phyloP scores from a whole-genome alignment of 352 stramenopile genomes.

The Globisporangium carolinianum region DNA sequence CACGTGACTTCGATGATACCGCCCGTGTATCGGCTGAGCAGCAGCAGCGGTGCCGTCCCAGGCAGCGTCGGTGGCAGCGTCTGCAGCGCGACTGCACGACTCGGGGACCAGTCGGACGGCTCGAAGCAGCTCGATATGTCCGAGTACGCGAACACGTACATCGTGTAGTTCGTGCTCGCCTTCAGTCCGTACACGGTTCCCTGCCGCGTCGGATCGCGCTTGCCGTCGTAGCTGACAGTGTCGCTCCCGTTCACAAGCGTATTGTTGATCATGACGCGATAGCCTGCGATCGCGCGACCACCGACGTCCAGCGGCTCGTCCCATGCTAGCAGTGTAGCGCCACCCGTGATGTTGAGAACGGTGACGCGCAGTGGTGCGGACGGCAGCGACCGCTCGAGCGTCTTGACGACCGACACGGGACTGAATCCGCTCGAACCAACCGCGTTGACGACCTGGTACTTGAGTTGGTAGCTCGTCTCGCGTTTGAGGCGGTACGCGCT shows the following conservation, averaged over 20 bases:
- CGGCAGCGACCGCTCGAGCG: slow-evolving; percentile 30
- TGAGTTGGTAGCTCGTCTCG: slow-evolving; percentile 30
- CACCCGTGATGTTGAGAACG: slow-evolving; percentile 25
- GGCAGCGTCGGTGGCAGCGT: slow-evolving; percentile 20
- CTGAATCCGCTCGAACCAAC: slow-evolving; percentile 38
- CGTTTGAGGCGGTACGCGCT: slow-evolving; percentile 31
- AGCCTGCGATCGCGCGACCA: slow-evolving; percentile 37
- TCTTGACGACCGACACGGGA: slow-evolving; percentile 15
- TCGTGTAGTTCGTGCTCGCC: slow-evolving; percentile 18
- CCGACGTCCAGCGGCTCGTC: slow-evolving; percentile 47
- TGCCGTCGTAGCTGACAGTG: slow-evolving; percentile 44
- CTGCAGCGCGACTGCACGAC: slow-evolving; percentile 1
- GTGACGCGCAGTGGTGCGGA: slow-evolving; percentile 30
- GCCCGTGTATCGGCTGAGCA: slow-evolving; percentile 20
- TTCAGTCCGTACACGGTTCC: slow-evolving; percentile 26
- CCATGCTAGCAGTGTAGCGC: slow-evolving; percentile 35
- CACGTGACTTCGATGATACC: slow-evolving; percentile 32
- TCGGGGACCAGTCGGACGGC: slow-evolving; percentile 13
- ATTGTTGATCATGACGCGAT: slow-evolving; percentile 26
- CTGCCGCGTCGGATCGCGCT: slow-evolving; percentile 4
- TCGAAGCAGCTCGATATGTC: slow-evolving; percentile 31
- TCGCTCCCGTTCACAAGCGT: slow-evolving; percentile 3
- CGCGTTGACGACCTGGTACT: slow-evolving; percentile 40
- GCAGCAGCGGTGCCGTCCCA: slow-evolving; percentile 17
- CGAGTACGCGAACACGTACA: slow-evolving; percentile 31